phyloP scores from a whole-genome alignment of 139 green algal species.

The Closterium sp. region DNA sequence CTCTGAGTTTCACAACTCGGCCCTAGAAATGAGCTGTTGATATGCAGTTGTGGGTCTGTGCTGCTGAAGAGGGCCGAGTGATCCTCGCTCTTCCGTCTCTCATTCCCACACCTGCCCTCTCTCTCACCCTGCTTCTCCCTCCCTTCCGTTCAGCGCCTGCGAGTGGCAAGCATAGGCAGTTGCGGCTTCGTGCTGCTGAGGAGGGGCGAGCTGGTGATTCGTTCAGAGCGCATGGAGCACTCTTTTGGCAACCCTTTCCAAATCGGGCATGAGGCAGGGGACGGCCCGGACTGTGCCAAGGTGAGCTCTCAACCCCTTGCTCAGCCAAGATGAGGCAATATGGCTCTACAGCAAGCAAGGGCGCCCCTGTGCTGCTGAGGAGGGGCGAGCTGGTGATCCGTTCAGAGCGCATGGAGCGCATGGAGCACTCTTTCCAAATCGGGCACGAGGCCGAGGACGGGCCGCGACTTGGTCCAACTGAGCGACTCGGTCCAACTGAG shows the following conservation, averaged over 20 bases:
- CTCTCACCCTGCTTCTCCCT: background rate
- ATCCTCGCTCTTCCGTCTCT: slow-evolving; percentile 52
- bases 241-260: slow-evolving; percentile 97
- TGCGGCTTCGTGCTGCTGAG: slow-evolving; percentile 77
- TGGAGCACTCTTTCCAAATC: slow-evolving; percentile 91
- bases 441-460: slow-evolving; percentile 32
- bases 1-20: no score
- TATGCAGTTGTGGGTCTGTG: slow-evolving; percentile 82
- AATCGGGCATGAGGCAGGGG: slow-evolving; percentile 34
- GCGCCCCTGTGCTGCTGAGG: slow-evolving; percentile 56
- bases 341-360: no score
- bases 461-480: background rate
- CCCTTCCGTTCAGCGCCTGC: slow-evolving; percentile 27
- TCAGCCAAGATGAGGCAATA: no score
- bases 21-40: no score
- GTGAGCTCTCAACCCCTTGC: slow-evolving; percentile 3
- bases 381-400: slow-evolving; percentile 60
- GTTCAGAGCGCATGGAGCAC: slow-evolving; percentile 88
- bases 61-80: slow-evolving; percentile 64
- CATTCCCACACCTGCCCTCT: no score
- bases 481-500: no score
- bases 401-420: slow-evolving; percentile 79
- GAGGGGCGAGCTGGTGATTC: slow-evolving; percentile 58
- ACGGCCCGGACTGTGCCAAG: slow-evolving; percentile 36
- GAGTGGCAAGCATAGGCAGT: slow-evolving; percentile 71